Evolutionary conservation across 2,329 filamentous ascomycete species (phyloP).

Genomic region (Colletotrichum chlorophyti): DNA sequence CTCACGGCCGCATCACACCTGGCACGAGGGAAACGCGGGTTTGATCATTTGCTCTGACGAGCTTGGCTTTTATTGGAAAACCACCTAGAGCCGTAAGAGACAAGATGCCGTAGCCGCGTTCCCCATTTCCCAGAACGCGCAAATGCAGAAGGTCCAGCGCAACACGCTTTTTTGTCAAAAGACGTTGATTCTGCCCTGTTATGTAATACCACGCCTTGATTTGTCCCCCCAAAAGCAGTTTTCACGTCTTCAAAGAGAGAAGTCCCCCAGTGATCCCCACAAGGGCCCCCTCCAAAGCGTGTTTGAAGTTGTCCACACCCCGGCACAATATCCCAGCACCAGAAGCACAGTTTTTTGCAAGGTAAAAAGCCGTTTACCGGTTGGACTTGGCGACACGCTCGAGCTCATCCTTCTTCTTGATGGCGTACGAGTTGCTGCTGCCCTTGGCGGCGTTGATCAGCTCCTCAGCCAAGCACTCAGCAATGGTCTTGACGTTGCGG

Average conservation of each 20-base stretch:
- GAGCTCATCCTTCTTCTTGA: constrained; percentile 99
- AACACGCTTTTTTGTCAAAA: constrained; percentile 20
- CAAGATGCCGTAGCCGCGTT: constrained; percentile 48
- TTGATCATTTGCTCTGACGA: constrained; percentile 46
- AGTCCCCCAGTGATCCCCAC: not conserved
- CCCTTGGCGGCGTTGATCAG: constrained; percentile 99
- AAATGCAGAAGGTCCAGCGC: constrained; percentile 44
- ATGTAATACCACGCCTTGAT: constrained; percentile 30
- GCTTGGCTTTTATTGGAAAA: constrained; percentile 49
- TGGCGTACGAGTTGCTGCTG: constrained; percentile 99
- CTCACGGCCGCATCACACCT: too few species aligned
- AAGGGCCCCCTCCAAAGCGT: constrained; percentile 16
- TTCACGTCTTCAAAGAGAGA: constrained; percentile 17
- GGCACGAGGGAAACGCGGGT: constrained; percentile 18
- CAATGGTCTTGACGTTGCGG: constrained; percentile 99
- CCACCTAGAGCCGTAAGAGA: constrained; percentile 32
- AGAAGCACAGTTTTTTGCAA: too few species aligned
- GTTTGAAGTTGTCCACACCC: constrained; percentile 37
- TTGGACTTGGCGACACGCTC: constrained; percentile 99
- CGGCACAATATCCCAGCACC: constrained; percentile 23
- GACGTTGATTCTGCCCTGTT: constrained; percentile 29
- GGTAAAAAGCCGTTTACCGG: constrained; percentile 77
- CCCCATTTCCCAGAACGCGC: constrained; percentile 53
- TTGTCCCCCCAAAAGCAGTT: constrained; percentile 30
- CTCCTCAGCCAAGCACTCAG: constrained; percentile 99